phyloP scores from a whole-genome alignment of 345 rosid genomes.

The Jatropha curcas region DNA sequence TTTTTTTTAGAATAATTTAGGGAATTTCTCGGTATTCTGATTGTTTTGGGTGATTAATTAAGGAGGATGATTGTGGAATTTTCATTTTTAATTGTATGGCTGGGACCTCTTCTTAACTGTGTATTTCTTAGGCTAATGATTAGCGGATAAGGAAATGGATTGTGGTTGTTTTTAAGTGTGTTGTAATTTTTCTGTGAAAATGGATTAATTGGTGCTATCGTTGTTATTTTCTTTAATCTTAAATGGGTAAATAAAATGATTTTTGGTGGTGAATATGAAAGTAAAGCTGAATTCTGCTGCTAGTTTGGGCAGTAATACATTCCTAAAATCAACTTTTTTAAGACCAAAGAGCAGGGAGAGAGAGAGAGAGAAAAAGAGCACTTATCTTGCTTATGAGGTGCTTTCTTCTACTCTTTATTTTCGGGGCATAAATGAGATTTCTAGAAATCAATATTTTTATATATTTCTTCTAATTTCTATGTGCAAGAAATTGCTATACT shows the following conservation, averaged over 20 bases:
- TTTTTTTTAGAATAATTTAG: constrained; percentile 5
- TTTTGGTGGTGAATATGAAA: not conserved
- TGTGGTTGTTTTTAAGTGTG: not conserved
- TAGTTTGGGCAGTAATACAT: no score
- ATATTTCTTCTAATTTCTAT: no score
- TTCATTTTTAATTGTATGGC: constrained; percentile 5
- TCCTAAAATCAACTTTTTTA: no score
- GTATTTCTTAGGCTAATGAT: not conserved
- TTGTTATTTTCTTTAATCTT: not conserved
- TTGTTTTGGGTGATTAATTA: not conserved
- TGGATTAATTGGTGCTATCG: not conserved
- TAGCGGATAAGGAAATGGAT: constrained; percentile 6
- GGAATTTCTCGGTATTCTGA: not conserved
- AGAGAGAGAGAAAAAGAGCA: no score
- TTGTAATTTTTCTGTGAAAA: not conserved
- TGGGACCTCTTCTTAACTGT: not conserved
- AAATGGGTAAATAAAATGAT: not conserved
- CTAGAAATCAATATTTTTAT: no score
- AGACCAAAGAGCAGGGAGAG: no score
- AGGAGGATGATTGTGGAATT: constrained; percentile 8
- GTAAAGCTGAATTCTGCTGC: not conserved
- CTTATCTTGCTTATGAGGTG: no score
- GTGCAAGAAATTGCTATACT: no score
- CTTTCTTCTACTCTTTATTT: no score
- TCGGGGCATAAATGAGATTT: no score